phyloP scores from a whole-genome alignment of 1,284 basidiomycete genomes.

The Taiwanofungus camphoratus region DNA sequence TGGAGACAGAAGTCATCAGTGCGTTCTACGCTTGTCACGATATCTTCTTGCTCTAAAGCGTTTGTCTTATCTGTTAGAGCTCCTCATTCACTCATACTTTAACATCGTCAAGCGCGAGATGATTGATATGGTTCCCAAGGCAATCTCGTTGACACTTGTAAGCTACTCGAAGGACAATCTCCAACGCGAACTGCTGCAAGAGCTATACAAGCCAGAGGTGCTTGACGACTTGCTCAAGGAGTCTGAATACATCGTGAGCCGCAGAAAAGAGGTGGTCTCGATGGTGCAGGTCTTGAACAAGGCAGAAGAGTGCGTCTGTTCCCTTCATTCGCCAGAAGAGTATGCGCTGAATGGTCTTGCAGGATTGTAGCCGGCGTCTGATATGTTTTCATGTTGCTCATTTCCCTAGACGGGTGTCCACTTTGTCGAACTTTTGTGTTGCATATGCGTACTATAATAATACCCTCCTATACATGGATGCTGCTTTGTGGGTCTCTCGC shows the following conservation, averaged over 20 bases:
- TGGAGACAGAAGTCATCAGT: conserved; percentile 99
- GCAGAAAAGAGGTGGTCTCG: conserved; percentile 84
- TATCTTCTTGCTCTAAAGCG: neutral
- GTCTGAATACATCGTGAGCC: conserved; percentile 77
- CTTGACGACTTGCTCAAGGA: conserved; percentile 91
- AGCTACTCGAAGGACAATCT: conserved; percentile 90
- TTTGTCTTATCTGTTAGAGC: conserved; percentile 42
- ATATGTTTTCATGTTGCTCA: conserved; percentile 7
- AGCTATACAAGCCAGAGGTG: conserved; percentile 89
- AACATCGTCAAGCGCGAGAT: conserved; percentile 98
- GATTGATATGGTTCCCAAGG: conserved; percentile 99
- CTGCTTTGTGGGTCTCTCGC: conserved; percentile 14
- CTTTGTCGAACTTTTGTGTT: conserved; percentile 13
- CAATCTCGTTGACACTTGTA: conserved; percentile 92
- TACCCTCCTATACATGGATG: conserved; percentile 23
- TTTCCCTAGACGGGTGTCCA: conserved; percentile 8
- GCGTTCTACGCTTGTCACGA: conserved; percentile 33
- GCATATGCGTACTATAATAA: conserved; percentile 27
- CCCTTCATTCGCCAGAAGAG: conserved; percentile 3
- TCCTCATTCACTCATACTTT: conserved; percentile 91
- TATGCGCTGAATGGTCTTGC: neutral
- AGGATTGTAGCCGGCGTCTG: conserved; percentile 36
- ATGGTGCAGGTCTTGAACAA: conserved; percentile 90
- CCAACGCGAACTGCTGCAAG: conserved; percentile 84
- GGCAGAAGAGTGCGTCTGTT: conserved; percentile 75